phyloP scores from a whole-genome alignment of 805 yeast species.

The Candida gorgasii region DNA sequence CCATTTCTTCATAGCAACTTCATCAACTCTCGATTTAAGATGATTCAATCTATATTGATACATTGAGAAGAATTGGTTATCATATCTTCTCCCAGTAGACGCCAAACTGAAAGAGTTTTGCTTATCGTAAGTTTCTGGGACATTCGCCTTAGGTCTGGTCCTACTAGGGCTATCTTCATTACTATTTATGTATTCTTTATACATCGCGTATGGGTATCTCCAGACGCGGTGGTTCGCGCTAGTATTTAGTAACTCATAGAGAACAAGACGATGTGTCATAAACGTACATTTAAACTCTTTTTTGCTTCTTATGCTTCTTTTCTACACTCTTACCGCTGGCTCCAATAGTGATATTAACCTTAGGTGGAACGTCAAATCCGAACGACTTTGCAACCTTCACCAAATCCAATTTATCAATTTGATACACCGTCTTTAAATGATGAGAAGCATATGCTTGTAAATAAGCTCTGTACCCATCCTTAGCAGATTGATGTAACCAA shows the following conservation, averaged over 20 bases:
- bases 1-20: constrained; percentile 50
- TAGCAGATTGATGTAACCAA: constrained; percentile 92
- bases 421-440: constrained; percentile 93
- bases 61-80: constrained; percentile 44
- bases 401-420: constrained; percentile 90
- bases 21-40: constrained; percentile 34
- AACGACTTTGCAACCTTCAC: constrained; percentile 94
- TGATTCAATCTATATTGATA: constrained; percentile 39
- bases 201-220: constrained; percentile 2
- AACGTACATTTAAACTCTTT: constrained; percentile 5
- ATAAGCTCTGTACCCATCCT: constrained; percentile 96
- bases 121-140: constrained; percentile 12
- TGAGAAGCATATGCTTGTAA: constrained; percentile 97
- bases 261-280: no score
- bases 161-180: no score
- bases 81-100: constrained; percentile 30
- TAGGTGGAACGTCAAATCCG: constrained; percentile 95
- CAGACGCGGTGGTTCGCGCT: background rate
- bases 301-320: constrained; percentile 48
- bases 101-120: constrained; percentile 22
- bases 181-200: constrained; percentile 14
- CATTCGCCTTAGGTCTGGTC: background rate
- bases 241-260: no score
- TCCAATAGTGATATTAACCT: constrained; percentile 94
- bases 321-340: constrained; percentile 75